Evolutionary conservation across 2,329 filamentous ascomycete species (phyloP).

Genomic region (Diaporthe eres): DNA sequence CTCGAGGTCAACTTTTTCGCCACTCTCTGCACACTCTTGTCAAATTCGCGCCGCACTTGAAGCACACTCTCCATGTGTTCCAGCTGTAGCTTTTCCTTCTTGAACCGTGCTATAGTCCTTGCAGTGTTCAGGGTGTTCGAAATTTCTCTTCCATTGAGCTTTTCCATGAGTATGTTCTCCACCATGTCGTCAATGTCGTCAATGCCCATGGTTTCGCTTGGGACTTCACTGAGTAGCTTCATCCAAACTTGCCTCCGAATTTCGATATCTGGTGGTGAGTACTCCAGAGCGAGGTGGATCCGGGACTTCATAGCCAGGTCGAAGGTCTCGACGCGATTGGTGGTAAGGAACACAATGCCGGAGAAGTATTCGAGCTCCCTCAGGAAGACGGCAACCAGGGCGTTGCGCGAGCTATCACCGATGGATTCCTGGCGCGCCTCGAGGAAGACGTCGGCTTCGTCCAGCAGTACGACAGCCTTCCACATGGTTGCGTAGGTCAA

Average conservation of each 20-base stretch:
- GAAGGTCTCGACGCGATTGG: conserved; percentile 5
- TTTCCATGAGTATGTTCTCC: conserved; percentile 38
- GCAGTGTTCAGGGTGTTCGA: conserved; percentile 44
- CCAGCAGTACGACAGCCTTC: conserved; percentile 16
- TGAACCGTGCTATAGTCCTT: conserved; percentile 35
- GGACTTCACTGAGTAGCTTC: neutral
- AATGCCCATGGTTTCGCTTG: neutral
- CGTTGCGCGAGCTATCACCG: neutral
- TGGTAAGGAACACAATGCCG: conserved; percentile 11
- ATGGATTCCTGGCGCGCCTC: neutral
- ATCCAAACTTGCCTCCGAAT: conserved; percentile 1
- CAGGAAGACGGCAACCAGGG: neutral
- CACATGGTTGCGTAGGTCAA: conserved; percentile 8
- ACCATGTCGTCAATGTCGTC: conserved; percentile 21
- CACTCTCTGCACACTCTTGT: conserved; percentile 12
- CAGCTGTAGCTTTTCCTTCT: conserved; percentile 1
- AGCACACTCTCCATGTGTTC: conserved; percentile 23
- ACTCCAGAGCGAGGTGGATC: neutral
- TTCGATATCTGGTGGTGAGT: neutral
- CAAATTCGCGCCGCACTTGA: neutral
- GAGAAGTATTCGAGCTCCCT: conserved; percentile 11
- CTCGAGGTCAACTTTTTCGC: neutral
- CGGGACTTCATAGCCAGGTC: conserved; percentile 2
- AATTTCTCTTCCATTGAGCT: conserved; percentile 45
- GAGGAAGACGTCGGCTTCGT: neutral